A percentile compares a stretch with the other conserved stretches of the same genome.
Evolutionary conservation across 2,329 filamentous ascomycete species (phyloP).

Genomic region (Aspergillus quadrilineatus): DNA sequence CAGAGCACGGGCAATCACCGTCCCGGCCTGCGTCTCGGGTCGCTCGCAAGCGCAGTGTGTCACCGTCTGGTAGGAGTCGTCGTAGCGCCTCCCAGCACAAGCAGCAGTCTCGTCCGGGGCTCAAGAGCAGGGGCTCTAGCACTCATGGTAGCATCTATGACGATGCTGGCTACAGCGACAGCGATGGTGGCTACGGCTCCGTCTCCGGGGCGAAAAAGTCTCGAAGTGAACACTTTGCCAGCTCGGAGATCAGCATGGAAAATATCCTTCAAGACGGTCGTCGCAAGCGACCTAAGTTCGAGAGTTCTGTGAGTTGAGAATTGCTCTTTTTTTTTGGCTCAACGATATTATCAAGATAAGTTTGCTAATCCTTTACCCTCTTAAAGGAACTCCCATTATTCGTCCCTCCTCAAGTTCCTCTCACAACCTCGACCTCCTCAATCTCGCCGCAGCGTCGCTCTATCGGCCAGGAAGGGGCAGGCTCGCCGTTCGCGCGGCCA

Average conservation of each 20-base stretch:
- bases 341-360: constrained; percentile 19
- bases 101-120: constrained; percentile 62
- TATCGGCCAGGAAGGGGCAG: constrained; percentile 66
- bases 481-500: constrained; percentile 70
- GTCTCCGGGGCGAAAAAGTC: constrained; percentile 68
- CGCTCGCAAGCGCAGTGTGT: constrained; percentile 74
- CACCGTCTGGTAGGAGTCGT: constrained; percentile 68
- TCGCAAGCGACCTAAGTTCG: constrained; percentile 89
- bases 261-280: constrained; percentile 97
- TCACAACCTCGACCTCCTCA: constrained; percentile 94
- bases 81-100: constrained; percentile 79
- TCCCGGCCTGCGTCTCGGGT: constrained; percentile 69
- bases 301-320: constrained; percentile 81
- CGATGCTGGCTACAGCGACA: constrained; percentile 83
- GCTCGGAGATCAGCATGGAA: constrained; percentile 94
- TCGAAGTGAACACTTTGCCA: constrained; percentile 81
- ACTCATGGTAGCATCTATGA: constrained; percentile 62
- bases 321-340: constrained; percentile 8
- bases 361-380: constrained; percentile 14
- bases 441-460: constrained; percentile 86
- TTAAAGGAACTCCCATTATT: constrained; percentile 89
- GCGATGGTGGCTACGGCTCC: constrained; percentile 75
- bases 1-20: constrained; percentile 60
- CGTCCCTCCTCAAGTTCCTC: constrained; percentile 88
- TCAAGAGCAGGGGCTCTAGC: constrained; percentile 67